Percentiles rank a stretch among this genome's conserved stretches.
These are phyloP conservation scores for Apiotrichum domesticum DNA, from an alignment of 1,284 basidiomycete species.

Conservation along the genomic window DNA sequence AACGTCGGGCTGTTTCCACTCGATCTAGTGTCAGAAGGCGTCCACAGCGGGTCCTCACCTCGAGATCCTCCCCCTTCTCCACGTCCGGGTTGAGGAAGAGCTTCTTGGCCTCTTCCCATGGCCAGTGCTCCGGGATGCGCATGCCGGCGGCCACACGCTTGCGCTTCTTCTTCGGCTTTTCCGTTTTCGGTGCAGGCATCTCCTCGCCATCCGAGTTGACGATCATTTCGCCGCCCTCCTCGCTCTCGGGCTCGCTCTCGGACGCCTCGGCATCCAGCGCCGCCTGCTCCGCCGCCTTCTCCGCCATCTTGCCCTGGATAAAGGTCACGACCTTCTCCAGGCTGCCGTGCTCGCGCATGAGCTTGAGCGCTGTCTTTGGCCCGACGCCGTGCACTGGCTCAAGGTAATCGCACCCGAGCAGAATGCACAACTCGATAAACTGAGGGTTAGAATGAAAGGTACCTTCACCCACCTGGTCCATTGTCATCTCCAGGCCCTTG, in stretches of 20 bases:
- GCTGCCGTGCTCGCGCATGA: conserved; percentile 77
- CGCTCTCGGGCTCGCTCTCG: conserved; percentile 35
- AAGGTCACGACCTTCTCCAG: conserved; percentile 77
- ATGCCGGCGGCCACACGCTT: conserved; percentile 60
- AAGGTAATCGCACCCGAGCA: conserved; percentile 97
- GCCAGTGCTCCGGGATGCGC: conserved; percentile 86
- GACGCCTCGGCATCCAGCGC: conserved; percentile 24
- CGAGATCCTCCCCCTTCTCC: conserved; percentile 73
- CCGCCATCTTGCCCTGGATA: conserved; percentile 66
- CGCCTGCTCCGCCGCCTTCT: conserved; percentile 45
- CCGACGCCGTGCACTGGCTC: conserved; percentile 56
- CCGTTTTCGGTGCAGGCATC: conserved; percentile 23
- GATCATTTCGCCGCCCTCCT: conserved; percentile 30
- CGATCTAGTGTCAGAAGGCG: conserved; percentile 55
- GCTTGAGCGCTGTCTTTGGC: conserved; percentile 80
- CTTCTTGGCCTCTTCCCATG: conserved; percentile 89
- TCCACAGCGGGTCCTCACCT: conserved; percentile 52
- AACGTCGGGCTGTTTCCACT: conserved; percentile 90
- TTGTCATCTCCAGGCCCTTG: conserved; percentile 82
- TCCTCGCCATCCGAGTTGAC: conserved; percentile 32
- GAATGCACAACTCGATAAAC: conserved; percentile 96
- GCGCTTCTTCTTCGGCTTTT: conserved; percentile 35
- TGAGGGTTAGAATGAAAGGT: conserved; percentile 39
- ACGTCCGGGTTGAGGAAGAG: conserved; percentile 88
- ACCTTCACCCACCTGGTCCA: conserved; percentile 64